phyloP scores from a whole-genome alignment of 2,329 filamentous ascomycete species.

The Fusarium equiseti region DNA sequence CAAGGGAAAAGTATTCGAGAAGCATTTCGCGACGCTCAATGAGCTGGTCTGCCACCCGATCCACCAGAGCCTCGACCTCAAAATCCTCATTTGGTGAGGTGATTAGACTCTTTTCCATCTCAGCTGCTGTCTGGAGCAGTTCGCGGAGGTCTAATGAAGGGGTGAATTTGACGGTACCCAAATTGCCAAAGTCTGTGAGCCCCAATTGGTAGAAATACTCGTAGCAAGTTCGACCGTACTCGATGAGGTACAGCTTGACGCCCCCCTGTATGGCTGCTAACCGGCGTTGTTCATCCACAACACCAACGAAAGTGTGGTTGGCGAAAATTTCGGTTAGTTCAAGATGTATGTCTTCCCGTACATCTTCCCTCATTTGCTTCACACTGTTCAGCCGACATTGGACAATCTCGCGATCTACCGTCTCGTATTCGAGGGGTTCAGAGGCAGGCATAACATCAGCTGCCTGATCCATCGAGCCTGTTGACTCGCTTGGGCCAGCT shows the following conservation, averaged over 20 bases:
- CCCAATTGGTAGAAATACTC: slow-evolving; percentile 98
- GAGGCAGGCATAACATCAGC: slow-evolving; percentile 54
- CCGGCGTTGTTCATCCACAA: slow-evolving; percentile 88
- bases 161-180: slow-evolving; percentile 83
- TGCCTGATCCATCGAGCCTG: slow-evolving; percentile 32
- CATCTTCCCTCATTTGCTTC: slow-evolving; percentile 83
- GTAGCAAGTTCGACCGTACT: slow-evolving; percentile 87
- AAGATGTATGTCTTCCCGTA: slow-evolving; percentile 85
- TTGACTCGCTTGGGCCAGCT: slow-evolving; percentile 55
- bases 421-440: slow-evolving; percentile 77
- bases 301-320: slow-evolving; percentile 90
- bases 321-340: slow-evolving; percentile 89
- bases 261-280: slow-evolving; percentile 94
- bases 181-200: slow-evolving; percentile 95
- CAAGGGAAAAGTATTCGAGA: slow-evolving; percentile 89
- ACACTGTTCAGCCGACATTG: slow-evolving; percentile 84
- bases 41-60: slow-evolving; percentile 75
- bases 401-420: slow-evolving; percentile 74
- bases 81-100: slow-evolving; percentile 65
- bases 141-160: slow-evolving; percentile 79
- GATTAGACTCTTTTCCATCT: slow-evolving; percentile 70
- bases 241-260: slow-evolving; percentile 90
- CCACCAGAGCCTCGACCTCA: slow-evolving; percentile 74
- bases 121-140: slow-evolving; percentile 78
- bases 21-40: slow-evolving; percentile 87